Conservation (phyloP, 495 filamentous ascomycete species). For the Pseudotulostoma volvatum region DNA sequence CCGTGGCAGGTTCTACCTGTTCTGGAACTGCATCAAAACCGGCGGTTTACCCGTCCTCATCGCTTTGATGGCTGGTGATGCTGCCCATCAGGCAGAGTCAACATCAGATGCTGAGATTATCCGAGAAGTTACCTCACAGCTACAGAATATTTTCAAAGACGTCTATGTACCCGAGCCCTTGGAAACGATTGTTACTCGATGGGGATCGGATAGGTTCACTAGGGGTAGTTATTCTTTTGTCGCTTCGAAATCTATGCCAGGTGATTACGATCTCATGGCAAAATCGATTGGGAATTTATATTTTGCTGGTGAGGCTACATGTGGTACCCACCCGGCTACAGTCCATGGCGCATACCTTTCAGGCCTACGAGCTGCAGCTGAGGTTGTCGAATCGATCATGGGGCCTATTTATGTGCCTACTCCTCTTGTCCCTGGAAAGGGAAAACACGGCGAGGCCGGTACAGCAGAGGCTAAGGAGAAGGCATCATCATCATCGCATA, state of each 20-base stretch:
- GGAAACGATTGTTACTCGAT: constrained; percentile 88
- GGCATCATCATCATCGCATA: constrained; percentile 4
- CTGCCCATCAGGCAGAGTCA: constrained; percentile 73
- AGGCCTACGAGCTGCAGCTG: constrained; percentile 72
- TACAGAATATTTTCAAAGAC: constrained; percentile 50
- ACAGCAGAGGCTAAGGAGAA: constrained; percentile 11
- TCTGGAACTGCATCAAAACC: constrained; percentile 88
- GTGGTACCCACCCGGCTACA: constrained; percentile 86
- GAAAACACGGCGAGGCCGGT: constrained; percentile 18
- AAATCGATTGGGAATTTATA: constrained; percentile 67
- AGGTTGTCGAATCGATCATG: constrained; percentile 60
- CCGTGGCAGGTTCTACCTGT: constrained; percentile 82
- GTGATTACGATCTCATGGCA: constrained; percentile 94
- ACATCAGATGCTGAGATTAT: constrained; percentile 58
- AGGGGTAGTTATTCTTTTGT: constrained; percentile 90
- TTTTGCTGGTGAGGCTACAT: constrained; percentile 95
- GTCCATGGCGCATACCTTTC: constrained; percentile 95
- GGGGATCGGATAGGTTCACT: constrained; percentile 78
- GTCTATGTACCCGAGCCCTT: constrained; percentile 51
- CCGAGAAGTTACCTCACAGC: constrained; percentile 57
- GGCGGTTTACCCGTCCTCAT: constrained; percentile 75
- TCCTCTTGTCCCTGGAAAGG: constrained; percentile 57
- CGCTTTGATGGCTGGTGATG: constrained; percentile 90
- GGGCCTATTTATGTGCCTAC: constrained; percentile 64
- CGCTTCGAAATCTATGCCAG: constrained; percentile 57